phyloP scores from a whole-genome alignment of 2,329 filamentous ascomycete genomes.

The Colletotrichum sp. region DNA sequence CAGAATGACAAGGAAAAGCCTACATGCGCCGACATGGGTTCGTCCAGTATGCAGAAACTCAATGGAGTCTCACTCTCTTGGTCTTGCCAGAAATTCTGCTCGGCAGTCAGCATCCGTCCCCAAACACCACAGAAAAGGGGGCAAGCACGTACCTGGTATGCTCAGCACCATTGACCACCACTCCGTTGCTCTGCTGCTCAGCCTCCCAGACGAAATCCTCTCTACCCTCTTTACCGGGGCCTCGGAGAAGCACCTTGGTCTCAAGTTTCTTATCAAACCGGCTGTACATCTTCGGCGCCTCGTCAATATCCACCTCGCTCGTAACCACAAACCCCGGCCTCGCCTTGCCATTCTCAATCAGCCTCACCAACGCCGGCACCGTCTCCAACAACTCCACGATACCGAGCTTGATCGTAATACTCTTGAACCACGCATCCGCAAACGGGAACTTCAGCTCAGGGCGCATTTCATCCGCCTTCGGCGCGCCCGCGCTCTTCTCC shows the following conservation, averaged over 20 bases:
- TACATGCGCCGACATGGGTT: not conserved
- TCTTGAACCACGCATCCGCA: slow-evolving; percentile 22
- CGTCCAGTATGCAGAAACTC: not conserved
- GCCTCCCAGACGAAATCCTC: not conserved
- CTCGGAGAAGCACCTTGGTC: slow-evolving; percentile 24
- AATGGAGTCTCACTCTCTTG: not conserved
- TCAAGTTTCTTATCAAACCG: slow-evolving; percentile 27
- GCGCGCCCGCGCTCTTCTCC: slow-evolving; percentile 17
- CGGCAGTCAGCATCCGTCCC: not conserved
- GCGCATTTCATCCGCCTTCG: slow-evolving; percentile 9
- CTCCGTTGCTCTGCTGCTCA: not conserved
- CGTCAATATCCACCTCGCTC: slow-evolving; percentile 30
- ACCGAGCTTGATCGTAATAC: slow-evolving; percentile 15
- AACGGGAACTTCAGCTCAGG: slow-evolving; percentile 23
- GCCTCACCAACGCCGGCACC: slow-evolving; percentile 23
- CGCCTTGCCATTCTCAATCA: slow-evolving; percentile 29
- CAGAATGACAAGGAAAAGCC: not conserved
- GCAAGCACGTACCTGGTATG: not conserved
- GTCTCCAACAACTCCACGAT: slow-evolving; percentile 10
- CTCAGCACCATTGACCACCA: not conserved
- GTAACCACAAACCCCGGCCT: slow-evolving; percentile 32
- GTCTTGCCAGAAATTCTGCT: not conserved
- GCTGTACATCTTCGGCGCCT: slow-evolving; percentile 29
- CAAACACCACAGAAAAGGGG: not conserved
- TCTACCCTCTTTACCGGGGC: not conserved